These are phyloP conservation scores for Tolypocladium inflatum DNA, from an alignment of 2,329 filamentous ascomycete species.

Conservation along the genomic window DNA sequence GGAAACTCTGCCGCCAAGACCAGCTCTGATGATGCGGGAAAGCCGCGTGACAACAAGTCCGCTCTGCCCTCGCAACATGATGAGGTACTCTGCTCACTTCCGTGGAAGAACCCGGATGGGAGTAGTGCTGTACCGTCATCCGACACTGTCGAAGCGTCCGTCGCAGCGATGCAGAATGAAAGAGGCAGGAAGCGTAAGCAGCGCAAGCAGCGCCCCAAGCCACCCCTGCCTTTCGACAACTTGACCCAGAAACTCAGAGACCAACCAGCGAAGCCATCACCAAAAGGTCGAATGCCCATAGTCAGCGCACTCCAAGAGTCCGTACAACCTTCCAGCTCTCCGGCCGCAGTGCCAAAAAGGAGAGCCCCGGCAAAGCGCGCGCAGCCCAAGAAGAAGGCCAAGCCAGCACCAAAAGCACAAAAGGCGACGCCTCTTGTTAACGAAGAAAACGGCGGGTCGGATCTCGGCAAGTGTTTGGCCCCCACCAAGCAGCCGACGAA, in stretches of 20 bases:
- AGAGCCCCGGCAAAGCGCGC: background rate
- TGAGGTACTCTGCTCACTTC: background rate
- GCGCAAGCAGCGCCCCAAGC: slow-evolving; percentile 23
- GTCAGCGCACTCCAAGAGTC: slow-evolving; percentile 9
- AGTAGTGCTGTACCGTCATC: background rate
- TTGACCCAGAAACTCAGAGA: slow-evolving; percentile 16
- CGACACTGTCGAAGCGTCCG: background rate
- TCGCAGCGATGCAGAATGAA: background rate
- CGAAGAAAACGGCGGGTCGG: background rate
- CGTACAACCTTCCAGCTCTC: slow-evolving; percentile 8
- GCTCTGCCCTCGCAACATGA: background rate
- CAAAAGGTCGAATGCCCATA: slow-evolving; percentile 2
- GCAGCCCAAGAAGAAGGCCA: slow-evolving; percentile 6
- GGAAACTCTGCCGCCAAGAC: background rate
- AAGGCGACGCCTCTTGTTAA: too few relatives aligned
- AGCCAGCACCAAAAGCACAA: background rate
- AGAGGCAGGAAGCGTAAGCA: slow-evolving; percentile 17
- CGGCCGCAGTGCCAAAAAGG: background rate
- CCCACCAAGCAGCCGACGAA: background rate
- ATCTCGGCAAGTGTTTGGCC: background rate
- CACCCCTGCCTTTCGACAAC: slow-evolving; percentile 21
- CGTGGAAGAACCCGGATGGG: background rate
- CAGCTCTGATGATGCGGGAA: background rate
- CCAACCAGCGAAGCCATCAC: slow-evolving; percentile 1
- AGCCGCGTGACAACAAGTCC: background rate